These are phyloP conservation scores for Tephrocybe sp. DNA, from an alignment of 768 basidiomycete genomes.

Conservation along the genomic window DNA sequence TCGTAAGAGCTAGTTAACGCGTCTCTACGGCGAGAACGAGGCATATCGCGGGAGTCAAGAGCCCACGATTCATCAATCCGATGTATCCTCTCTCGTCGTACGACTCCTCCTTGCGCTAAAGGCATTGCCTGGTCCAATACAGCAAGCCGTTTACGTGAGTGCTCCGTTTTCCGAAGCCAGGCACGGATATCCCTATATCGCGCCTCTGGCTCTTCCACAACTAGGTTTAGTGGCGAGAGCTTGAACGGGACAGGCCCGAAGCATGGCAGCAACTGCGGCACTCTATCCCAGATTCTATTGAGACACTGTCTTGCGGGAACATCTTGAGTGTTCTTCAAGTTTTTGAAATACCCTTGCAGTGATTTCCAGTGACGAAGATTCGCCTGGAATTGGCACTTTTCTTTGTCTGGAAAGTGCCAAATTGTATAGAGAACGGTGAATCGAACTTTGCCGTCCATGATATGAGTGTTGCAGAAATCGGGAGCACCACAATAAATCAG, in stretches of 20 bases:
- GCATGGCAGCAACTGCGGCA: conserved; percentile 9
- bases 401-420: conserved; percentile 16
- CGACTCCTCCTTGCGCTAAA: not conserved
- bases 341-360: conserved; percentile 25
- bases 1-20: not conserved
- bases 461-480: conserved; percentile 25
- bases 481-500: conserved; percentile 22
- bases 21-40: not conserved
- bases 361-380: conserved; percentile 27
- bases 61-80: not conserved
- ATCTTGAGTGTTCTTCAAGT: conserved; percentile 15
- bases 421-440: conserved; percentile 26
- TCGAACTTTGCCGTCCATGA: conserved; percentile 35
- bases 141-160: not conserved
- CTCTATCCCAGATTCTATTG: conserved; percentile 8
- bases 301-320: conserved; percentile 1
- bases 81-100: not conserved
- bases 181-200: conserved; percentile 4
- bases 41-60: not conserved
- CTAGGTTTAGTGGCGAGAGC: not conserved
- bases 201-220: not conserved
- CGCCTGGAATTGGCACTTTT: conserved; percentile 19
- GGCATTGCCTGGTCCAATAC: not conserved
- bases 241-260: conserved; percentile 7
- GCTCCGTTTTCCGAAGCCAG: conserved; percentile 11